Evolutionary conservation across 192 early-diverging fungal species (phyloP), one percentile per base, ranked within the genome.

Genomic region (Entomortierella lignicola): DNA sequence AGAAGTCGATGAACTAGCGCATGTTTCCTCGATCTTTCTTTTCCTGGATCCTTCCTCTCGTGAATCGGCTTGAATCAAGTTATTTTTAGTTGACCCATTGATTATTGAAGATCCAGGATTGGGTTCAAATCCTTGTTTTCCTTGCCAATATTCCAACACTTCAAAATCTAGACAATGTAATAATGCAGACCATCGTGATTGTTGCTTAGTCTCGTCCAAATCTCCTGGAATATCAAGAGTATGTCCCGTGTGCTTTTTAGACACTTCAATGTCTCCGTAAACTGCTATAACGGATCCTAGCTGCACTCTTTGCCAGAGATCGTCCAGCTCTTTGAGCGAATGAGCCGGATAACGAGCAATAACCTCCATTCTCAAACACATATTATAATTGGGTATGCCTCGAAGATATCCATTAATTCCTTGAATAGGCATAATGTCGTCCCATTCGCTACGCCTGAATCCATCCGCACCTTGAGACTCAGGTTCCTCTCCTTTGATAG

Each of bases 251-350:
- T 53, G 50, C 52, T 52, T 47, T 26, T 69, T 44, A 2, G 74
- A 69, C 7, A 77, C 29, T 43, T 79, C 75, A 70, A 79, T 79
- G n/a, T 79, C 75, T 23, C 75, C 75, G 42, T 47, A 53, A 15
- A 70, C 62, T 25, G 42, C 39, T 18, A 79, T 37, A 6, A 79
- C 68, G 10, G 75, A 48, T 31, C 75, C 75, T 1, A 79, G 54
- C 12, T 79, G 66, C 7, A 79, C 75, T 27, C 29, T 61, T 17
- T 50, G 54, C 75, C 75, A 79, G 8, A 79, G 57, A 55, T 79
- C 75, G 20, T 79, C 75, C n/a, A 79, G 27, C 0, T 48, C 62
- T 18, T 65, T 66, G 3, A 79, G 51, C 0, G 67, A 47, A 39
- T 79, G 75, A 15, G 54, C 41, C 0, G 67, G 67, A 20, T 55